Conservation (phyloP, 768 basidiomycete species). For the Rhizopogon rudus region DNA sequence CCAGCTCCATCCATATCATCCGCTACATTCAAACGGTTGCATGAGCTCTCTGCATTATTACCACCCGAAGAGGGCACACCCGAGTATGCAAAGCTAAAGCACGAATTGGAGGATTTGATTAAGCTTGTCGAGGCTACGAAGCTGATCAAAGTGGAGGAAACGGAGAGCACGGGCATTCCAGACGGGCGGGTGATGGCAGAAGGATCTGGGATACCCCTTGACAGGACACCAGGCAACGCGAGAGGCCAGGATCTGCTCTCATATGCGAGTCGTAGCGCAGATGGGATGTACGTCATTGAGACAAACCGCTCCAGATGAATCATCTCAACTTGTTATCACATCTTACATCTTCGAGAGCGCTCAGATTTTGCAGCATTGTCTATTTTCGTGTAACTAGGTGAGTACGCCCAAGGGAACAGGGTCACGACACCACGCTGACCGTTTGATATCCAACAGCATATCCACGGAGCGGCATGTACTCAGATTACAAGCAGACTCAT, state of each 20-base stretch:
- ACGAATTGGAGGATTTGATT: slow-evolving; percentile 66
- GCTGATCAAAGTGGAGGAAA: slow-evolving; percentile 40
- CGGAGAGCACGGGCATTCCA: slow-evolving; percentile 24
- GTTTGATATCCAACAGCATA: background rate
- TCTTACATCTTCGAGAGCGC: background rate
- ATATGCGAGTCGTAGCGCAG: slow-evolving; percentile 42
- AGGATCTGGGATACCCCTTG: slow-evolving; percentile 30
- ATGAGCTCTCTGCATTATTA: slow-evolving; percentile 67
- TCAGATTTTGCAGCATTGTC: background rate
- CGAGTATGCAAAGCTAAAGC: slow-evolving; percentile 46
- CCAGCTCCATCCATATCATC: slow-evolving; percentile 59
- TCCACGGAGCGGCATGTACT: background rate
- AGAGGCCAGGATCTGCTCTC: slow-evolving; percentile 43
- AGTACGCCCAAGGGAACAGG: background rate
- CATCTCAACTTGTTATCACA: background rate
- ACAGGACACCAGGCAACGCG: slow-evolving; percentile 9
- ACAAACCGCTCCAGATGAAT: slow-evolving; percentile 25
- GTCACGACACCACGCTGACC: background rate
- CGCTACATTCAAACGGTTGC: slow-evolving; percentile 55
- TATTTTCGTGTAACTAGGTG: background rate
- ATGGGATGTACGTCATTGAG: slow-evolving; percentile 62
- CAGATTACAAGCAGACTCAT: background rate
- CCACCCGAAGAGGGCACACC: slow-evolving; percentile 57
- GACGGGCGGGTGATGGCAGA: slow-evolving; percentile 40
- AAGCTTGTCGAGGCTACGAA: slow-evolving; percentile 80